Evolutionary conservation across 202 grass and related monocot species (phyloP), one percentile per base, ranked within the genome.

Genomic region (Eragrostis tef): DNA sequence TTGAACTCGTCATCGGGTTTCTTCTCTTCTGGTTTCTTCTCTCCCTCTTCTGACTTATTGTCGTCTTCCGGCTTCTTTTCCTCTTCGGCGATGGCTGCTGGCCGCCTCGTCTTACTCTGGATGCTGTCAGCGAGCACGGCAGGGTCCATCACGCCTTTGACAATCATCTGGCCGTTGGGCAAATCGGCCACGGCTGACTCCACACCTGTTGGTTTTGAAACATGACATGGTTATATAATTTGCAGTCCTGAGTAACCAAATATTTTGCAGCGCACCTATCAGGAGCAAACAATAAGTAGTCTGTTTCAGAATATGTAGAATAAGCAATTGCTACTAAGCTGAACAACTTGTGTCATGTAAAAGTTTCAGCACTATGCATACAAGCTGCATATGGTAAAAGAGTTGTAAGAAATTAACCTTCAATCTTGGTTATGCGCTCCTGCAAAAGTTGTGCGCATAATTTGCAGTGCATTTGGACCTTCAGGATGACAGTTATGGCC

Each of bases 391-490:
- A 16, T 8, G 39, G 31, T n/a, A 82, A 25, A 16, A 5, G 16
- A 47, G 27, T 71, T 42, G 45, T 17, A 63, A 71, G 56, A 50
- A 53, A 26, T 67, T 16, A 78, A 89, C 90, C 92, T 71, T 91
- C 77, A 70, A 91, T 91, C 67, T 87, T 91, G 54, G 42, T 85
- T 81, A 94, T 87, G 51, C 84, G 75, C 63, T 85, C 87, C 71
- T 89, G 80, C 47, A 94, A 70, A 62, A 82, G 56, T 61, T 80
- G 88, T 26, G 92, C 88, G 6, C 88, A 94, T 12, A 73, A 29
- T 2, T 82, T 73, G 21, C 92, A 94, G 21, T 94, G 86, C 86
- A 94, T 91, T n/a, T 87, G 56, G 19, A 94, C 82, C 64, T 79
- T 94, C 42, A 94, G 69, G 46, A 75, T 67, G 17, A 94, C 88